Evolutionary conservation across 1,284 basidiomycete genomes (phyloP), one percentile per base, ranked within the genome.

Genomic region (Coniophora puteana): DNA sequence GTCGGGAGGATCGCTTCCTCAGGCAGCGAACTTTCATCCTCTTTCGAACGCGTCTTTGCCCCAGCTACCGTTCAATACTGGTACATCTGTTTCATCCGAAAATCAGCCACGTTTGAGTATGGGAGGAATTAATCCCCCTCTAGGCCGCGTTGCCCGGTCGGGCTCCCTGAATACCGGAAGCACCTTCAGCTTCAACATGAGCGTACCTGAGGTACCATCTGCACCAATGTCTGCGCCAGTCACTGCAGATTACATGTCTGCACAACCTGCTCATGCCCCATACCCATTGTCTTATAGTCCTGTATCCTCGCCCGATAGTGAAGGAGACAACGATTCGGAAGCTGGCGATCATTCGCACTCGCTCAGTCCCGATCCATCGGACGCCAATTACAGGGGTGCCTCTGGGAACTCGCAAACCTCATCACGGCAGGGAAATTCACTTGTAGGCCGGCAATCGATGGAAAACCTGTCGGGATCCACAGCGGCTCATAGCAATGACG

Each of bases 71-170:
- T 65, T 65, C 43, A 47, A 58, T 12, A 47, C 61, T 14, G 61
- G 60, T 42, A 45, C 62, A 28, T 62, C 61, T 43, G 33, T 58
- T 38, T 46, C 50, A 16, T 36, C 58, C 38, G 45, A 56, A 36
- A 44, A 61, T 39, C 60, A 58, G 28, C 16, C 47, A 23, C 57
- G 45, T 29, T 21, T 50, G 31, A 29, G 57, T 4, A 39, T 40
- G 26, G 46, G 45, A 32, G 56, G 58, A 10, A 63, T 65, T 32
- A 63, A 56, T 43, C 65, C 67, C 5, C 65, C 73, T 17, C 62
- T 74, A 38, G 76, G 74, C 27, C 71, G 82, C 41, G 70, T 78
- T 59, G 78, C 78, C 32, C 74, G 81, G 36, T 84, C 83, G 18
- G 74, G 78, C 26, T 84, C 83, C 11, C 67, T 83, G 40, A 80